Conservation (phyloP, 2,329 filamentous ascomycete species). For the Pestalotiopsis sp. region DNA sequence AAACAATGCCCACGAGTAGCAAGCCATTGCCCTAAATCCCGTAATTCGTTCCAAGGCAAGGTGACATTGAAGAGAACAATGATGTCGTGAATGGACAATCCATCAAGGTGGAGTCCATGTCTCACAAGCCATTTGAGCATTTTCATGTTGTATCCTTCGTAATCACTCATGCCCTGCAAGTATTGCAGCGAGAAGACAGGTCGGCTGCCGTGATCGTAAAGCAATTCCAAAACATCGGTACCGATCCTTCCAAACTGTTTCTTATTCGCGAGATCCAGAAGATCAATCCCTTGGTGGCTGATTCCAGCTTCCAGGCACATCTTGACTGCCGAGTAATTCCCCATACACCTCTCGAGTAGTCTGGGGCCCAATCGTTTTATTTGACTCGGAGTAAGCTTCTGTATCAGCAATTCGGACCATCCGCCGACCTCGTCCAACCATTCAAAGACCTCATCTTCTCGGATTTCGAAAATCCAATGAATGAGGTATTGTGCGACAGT, state of each 20-base stretch:
- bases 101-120: neutral
- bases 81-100: neutral
- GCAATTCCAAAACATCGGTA: no score
- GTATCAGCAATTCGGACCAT: neutral
- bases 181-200: no score
- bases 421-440: no score
- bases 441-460: no score
- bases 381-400: neutral
- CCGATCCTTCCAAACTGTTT: no score
- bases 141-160: rapidly evolving
- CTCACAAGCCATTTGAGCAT: neutral
- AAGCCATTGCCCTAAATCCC: neutral
- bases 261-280: no score
- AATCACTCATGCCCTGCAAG: neutral
- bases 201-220: neutral
- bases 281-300: neutral
- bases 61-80: neutral
- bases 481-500: no score
- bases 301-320: neutral
- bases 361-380: neutral
- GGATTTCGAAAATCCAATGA: no score
- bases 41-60: neutral
- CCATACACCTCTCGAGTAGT: neutral
- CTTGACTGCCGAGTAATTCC: no score
- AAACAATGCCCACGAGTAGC: neutral